phyloP scores from a whole-genome alignment of 352 stramenopile species.

The Phytophthora pluvialis region DNA sequence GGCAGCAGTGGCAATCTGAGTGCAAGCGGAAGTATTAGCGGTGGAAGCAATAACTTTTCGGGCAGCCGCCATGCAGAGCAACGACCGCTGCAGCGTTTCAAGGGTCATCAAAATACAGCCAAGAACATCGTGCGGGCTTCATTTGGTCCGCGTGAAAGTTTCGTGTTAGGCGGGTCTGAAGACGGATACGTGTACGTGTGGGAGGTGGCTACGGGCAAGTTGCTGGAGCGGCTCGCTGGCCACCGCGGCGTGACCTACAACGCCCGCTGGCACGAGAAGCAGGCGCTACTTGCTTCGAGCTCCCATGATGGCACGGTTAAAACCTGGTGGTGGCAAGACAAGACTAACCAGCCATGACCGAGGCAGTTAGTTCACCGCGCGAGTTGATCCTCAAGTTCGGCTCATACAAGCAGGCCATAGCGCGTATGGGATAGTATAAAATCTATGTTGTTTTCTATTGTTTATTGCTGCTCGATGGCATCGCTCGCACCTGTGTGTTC shows the following conservation, averaged over 20 bases:
- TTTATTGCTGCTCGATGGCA: constrained; percentile 36
- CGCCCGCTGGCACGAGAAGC: constrained; percentile 87
- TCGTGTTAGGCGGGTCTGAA: constrained; percentile 88
- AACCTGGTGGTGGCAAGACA: constrained; percentile 90
- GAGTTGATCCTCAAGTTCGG: constrained; percentile 15
- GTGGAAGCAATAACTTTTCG: constrained; percentile 33
- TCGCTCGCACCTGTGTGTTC: constrained; percentile 52
- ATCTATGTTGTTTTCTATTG: constrained; percentile 37
- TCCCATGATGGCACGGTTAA: constrained; percentile 91
- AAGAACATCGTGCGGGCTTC: constrained; percentile 89
- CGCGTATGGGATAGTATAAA: constrained; percentile 18
- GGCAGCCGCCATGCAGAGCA: constrained; percentile 53
- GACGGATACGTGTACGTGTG: constrained; percentile 89
- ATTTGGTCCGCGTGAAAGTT: constrained; percentile 86
- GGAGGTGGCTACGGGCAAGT: constrained; percentile 86
- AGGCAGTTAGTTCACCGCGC: not conserved
- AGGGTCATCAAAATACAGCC: constrained; percentile 90
- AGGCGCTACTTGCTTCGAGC: constrained; percentile 83
- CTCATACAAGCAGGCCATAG: not conserved
- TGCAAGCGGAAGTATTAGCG: constrained; percentile 27
- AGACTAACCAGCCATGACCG: constrained; percentile 36
- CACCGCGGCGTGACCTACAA: constrained; percentile 87
- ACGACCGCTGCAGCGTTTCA: constrained; percentile 85
- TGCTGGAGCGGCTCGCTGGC: constrained; percentile 80
- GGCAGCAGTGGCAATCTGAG: constrained; percentile 37